These are phyloP conservation scores for Parastagonospora nodorum DNA, from an alignment of 2,329 filamentous ascomycete species.

Conservation along the genomic window DNA sequence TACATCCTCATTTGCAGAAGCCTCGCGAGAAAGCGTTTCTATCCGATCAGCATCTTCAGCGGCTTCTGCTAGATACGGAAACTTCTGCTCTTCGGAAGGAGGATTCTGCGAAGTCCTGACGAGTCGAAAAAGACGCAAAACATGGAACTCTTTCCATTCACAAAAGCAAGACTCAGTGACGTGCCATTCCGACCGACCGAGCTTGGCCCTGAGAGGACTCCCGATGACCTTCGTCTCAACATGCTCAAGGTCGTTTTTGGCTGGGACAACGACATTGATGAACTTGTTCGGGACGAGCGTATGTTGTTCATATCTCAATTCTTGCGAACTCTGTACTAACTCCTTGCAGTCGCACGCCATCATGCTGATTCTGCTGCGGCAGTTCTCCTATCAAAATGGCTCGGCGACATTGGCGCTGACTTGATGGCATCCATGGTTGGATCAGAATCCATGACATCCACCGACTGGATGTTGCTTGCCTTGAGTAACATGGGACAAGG, in stretches of 20 bases:
- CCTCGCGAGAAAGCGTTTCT: constrained; percentile 61
- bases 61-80: constrained; percentile 52
- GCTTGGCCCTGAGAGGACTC: constrained; percentile 50
- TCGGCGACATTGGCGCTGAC: constrained; percentile 82
- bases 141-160: constrained; percentile 85
- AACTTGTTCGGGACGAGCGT: constrained; percentile 81
- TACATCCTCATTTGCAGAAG: constrained; percentile 56
- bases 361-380: constrained; percentile 73
- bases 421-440: constrained; percentile 75
- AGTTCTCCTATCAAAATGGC: constrained; percentile 88
- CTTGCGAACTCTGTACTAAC: constrained; percentile 16
- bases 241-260: constrained; percentile 96
- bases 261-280: constrained; percentile 84
- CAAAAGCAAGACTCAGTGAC: constrained; percentile 77
- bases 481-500: constrained; percentile 79
- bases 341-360: constrained; percentile 66
- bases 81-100: constrained; percentile 81
- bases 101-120: constrained; percentile 75
- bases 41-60: constrained; percentile 58
- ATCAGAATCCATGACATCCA: constrained; percentile 85
- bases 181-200: constrained; percentile 78
- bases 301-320: constrained; percentile 32
- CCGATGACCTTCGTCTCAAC: constrained; percentile 80
- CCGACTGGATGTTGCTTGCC: constrained; percentile 96
- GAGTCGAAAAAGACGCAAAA: constrained; percentile 63